These are phyloP conservation scores for Ophiocordyceps polyrhachis-furcata DNA, from an alignment of 2,329 filamentous ascomycete species.

Conservation along the genomic window DNA sequence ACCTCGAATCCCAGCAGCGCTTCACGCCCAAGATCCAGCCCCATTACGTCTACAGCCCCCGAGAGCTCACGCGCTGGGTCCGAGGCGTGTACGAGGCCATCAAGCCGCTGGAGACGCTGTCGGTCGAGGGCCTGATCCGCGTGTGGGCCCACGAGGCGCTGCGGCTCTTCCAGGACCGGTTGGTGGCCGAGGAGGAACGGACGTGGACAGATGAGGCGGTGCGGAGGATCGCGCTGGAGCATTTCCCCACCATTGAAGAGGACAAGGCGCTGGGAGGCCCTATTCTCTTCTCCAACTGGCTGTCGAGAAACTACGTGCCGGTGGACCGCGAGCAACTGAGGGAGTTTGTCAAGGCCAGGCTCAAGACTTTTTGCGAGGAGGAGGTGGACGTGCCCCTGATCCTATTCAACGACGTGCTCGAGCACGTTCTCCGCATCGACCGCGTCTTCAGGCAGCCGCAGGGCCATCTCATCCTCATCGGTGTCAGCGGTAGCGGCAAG, in stretches of 20 bases:
- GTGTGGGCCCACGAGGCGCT: slow-evolving; percentile 98
- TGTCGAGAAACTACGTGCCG: slow-evolving; percentile 95
- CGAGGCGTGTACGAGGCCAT: slow-evolving; percentile 96
- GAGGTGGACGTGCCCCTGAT: slow-evolving; percentile 97
- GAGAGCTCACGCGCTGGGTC: slow-evolving; percentile 95
- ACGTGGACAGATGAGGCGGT: slow-evolving; percentile 89
- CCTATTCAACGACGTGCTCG: slow-evolving; percentile 96
- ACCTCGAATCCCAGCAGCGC: slow-evolving; percentile 78
- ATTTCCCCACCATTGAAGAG: slow-evolving; percentile 92
- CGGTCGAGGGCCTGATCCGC: slow-evolving; percentile 77
- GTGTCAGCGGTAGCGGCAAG: slow-evolving; percentile 96
- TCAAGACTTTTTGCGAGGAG: slow-evolving; percentile 98
- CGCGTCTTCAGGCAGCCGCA: slow-evolving; percentile 97
- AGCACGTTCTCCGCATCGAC: slow-evolving; percentile 95
- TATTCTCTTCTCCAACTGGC: slow-evolving; percentile 97
- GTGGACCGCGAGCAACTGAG: slow-evolving; percentile 89
- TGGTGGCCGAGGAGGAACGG: slow-evolving; percentile 85
- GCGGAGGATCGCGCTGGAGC: slow-evolving; percentile 66
- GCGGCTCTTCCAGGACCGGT: slow-evolving; percentile 88
- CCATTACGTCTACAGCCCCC: slow-evolving; percentile 97
- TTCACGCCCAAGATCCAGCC: slow-evolving; percentile 96
- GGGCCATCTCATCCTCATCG: slow-evolving; percentile 93
- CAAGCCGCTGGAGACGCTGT: slow-evolving; percentile 69
- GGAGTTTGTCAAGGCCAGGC: slow-evolving; percentile 90
- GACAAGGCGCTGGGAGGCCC: slow-evolving; percentile 75